These are phyloP conservation scores for Ceratobasidium sp. DNA, from an alignment of 1,284 basidiomycete species.

Conservation along the genomic window DNA sequence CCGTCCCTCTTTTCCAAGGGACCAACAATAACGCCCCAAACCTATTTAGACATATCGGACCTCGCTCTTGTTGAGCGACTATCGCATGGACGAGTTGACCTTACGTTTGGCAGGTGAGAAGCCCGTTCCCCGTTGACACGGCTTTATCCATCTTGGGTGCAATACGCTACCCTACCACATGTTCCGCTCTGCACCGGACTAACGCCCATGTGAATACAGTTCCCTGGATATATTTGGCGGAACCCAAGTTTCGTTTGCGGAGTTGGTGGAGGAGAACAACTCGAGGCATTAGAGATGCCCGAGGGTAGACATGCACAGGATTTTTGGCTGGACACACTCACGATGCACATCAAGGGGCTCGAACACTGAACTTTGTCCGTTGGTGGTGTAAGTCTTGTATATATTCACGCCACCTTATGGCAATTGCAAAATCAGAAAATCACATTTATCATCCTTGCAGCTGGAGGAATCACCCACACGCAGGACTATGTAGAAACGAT, in stretches of 20 bases:
- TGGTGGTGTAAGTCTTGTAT: slow-evolving; percentile 1
- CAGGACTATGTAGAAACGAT: too few species aligned
- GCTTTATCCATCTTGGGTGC: too few species aligned
- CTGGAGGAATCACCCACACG: too few species aligned
- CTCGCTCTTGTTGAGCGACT: slow-evolving; percentile 83
- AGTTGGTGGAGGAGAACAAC: slow-evolving; percentile 58
- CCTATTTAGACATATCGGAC: slow-evolving; percentile 74
- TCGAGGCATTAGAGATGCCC: background rate
- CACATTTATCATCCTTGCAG: too few species aligned
- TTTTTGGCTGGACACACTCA: background rate
- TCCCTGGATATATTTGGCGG: slow-evolving; percentile 88
- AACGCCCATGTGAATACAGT: slow-evolving; percentile 50
- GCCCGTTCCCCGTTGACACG: background rate
- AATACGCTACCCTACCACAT: background rate
- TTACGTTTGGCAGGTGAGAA: slow-evolving; percentile 91
- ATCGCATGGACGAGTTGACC: slow-evolving; percentile 86
- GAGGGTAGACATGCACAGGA: background rate
- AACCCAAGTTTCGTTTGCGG: slow-evolving; percentile 70
- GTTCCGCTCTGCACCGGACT: slow-evolving; percentile 1
- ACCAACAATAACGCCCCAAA: background rate
- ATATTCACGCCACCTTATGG: too few species aligned
- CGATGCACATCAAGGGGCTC: background rate
- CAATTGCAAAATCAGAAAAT: too few species aligned
- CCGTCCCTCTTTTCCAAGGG: background rate
- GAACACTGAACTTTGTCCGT: slow-evolving; percentile 5